Base-by-base conservation (phyloP, 2,329 filamentous ascomycete genomes). In the Ophioceras dolichostomum region DNA sequence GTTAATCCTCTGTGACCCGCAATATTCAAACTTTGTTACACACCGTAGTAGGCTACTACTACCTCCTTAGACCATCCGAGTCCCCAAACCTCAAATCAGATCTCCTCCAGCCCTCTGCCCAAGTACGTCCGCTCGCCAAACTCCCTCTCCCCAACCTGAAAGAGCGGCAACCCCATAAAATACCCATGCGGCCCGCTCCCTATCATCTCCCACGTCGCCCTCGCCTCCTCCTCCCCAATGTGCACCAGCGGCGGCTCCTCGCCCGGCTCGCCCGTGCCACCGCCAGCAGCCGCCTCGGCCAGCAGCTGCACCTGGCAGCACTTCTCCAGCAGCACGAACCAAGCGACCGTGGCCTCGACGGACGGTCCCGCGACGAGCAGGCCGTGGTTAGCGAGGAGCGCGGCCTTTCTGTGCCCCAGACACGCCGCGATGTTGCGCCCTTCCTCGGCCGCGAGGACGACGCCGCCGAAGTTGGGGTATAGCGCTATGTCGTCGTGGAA, bases 371-470 rank as follows among this genome's bases (percentile, higher is more conserved):
- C 62, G 2, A 70, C 72, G 41, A 75, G 49, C 14, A 74, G 50
- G 0, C 71, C 70, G 48, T 75, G 70, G 46, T 72, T 73, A 43
- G 64, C 60, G n/a, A 74, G 51, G 12, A 75, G 54, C 4, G 61
- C 67, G 0, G 67, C 69, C 47, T 73, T 74, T 37, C 60, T 62
- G 14, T 45, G 42, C 1, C 68, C 69, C 5, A 74, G 54, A 0
- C 60, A 56, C 17, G 53, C 44, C 2, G 67, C 68, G 43, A 74
- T 73, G 27, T 55, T 56, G 6, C 52, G 47, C 0, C 70, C 70
- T 49, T 74, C 68, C 33, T 70, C 65, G 3, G 59, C 55, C 4
- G 62, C 68, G 6, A 73, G 56, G 1, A 75, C 69, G 12, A 73
- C 57, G 9, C 70, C 70, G 6, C 60, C 61, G 45, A 73, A 73